phyloP scores from a whole-genome alignment of 2,329 filamentous ascomycete genomes.

The Drechmeria coniospora region DNA sequence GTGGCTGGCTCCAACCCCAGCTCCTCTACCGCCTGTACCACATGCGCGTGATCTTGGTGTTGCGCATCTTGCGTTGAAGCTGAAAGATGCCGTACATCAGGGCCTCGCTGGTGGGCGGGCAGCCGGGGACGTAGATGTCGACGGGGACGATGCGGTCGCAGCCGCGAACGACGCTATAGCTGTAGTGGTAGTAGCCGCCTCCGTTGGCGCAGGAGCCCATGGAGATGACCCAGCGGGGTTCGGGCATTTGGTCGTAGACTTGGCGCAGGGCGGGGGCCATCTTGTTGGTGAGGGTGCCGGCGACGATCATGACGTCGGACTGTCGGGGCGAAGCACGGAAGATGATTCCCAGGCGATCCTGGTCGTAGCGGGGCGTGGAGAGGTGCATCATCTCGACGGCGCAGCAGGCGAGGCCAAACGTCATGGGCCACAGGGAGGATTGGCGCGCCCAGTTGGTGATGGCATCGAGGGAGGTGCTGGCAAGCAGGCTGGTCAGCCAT shows the following conservation, averaged over 20 bases:
- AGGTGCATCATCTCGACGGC: conserved; percentile 88
- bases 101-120: conserved; percentile 46
- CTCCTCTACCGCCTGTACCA: conserved; percentile 40
- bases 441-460: conserved; percentile 74
- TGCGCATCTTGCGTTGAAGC: conserved; percentile 60
- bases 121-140: conserved; percentile 67
- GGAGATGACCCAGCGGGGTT: conserved; percentile 69
- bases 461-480: conserved; percentile 63
- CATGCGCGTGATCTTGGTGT: conserved; percentile 37
- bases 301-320: conserved; percentile 86
- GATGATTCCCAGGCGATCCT: conserved; percentile 76
- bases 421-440: conserved; percentile 75
- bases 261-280: conserved; percentile 83
- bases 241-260: conserved; percentile 91
- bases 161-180: conserved; percentile 60
- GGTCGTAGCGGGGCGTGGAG: conserved; percentile 75
- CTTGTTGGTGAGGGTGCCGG: conserved; percentile 86
- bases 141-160: conserved; percentile 66
- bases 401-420: conserved; percentile 77
- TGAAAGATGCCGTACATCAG: conserved; percentile 58
- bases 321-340: conserved; percentile 79
- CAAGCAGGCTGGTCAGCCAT: no score
- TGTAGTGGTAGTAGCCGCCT: conserved; percentile 77
- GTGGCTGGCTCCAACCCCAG: no score
- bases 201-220: conserved; percentile 80